Percentiles rank a stretch among this genome's conserved stretches.
phyloP scores from a whole-genome alignment of 108 stramenopile genomes.

The Nannochloropsis gaditana region DNA sequence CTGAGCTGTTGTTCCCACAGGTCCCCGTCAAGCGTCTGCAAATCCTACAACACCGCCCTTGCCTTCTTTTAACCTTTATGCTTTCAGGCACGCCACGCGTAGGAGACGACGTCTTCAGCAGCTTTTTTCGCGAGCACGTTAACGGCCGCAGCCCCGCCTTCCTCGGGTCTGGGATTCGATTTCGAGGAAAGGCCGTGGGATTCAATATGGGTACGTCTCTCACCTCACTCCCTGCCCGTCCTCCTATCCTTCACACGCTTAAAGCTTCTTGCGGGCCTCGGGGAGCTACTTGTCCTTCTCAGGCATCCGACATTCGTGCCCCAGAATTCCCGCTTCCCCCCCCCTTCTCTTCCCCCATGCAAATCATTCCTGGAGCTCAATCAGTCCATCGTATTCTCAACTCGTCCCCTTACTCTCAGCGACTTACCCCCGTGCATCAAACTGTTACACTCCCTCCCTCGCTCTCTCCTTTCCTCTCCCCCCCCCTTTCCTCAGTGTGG shows the following conservation, averaged over 20 bases:
- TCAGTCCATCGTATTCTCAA: too few species aligned
- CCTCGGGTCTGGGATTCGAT: background rate
- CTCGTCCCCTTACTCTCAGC: too few species aligned
- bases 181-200: background rate
- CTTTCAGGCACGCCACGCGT: background rate
- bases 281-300: too few species aligned
- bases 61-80: background rate
- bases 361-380: too few species aligned
- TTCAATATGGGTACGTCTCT: background rate
- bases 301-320: too few species aligned
- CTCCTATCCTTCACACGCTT: too few species aligned
- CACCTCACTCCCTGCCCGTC: background rate
- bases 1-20: background rate
- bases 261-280: too few species aligned
- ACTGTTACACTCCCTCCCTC: background rate
- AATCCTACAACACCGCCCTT: background rate
- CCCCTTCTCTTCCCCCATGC: too few species aligned
- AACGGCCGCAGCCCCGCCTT: background rate
- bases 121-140: background rate
- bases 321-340: too few species aligned
- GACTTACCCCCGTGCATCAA: too few species aligned
- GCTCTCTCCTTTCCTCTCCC: background rate
- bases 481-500: background rate
- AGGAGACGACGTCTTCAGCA: background rate
- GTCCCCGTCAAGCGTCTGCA: too few species aligned